These are phyloP conservation scores for Pichia sp. DNA, from an alignment of 1,139 yeast species.

Conservation along the genomic window DNA sequence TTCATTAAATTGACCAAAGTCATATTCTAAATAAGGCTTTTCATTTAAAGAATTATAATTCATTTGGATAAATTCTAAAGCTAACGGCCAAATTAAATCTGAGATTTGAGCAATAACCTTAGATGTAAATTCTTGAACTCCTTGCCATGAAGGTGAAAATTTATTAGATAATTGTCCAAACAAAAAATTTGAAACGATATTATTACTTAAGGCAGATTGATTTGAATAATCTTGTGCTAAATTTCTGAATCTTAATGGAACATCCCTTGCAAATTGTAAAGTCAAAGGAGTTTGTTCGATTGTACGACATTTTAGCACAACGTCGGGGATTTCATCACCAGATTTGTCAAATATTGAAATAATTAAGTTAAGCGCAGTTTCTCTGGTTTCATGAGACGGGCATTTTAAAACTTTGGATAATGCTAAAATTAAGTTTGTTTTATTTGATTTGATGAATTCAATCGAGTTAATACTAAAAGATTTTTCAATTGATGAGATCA, in stretches of 20 bases:
- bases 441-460: slow-evolving; percentile 9
- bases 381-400: slow-evolving; percentile 24
- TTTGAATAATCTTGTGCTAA: slow-evolving; percentile 46
- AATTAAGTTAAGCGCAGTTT: slow-evolving; percentile 23
- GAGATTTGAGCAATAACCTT: slow-evolving; percentile 40
- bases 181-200: slow-evolving; percentile 47
- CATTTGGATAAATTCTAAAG: slow-evolving; percentile 36
- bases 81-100: slow-evolving; percentile 51
- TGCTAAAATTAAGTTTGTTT: slow-evolving; percentile 12
- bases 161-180: slow-evolving; percentile 71
- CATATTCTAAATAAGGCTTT: slow-evolving; percentile 16
- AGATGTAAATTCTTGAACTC: slow-evolving; percentile 57
- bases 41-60: slow-evolving; percentile 28
- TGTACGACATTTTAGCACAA: slow-evolving; percentile 37
- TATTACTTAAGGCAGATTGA: slow-evolving; percentile 34
- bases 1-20: slow-evolving; percentile 10
- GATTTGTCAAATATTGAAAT: slow-evolving; percentile 18
- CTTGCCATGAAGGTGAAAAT: slow-evolving; percentile 84
- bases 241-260: slow-evolving; percentile 61
- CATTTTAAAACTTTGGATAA: slow-evolving; percentile 19
- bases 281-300: slow-evolving; percentile 72
- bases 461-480: slow-evolving; percentile 4
- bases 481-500: slow-evolving; percentile 10
- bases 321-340: slow-evolving; percentile 20
- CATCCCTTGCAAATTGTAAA: slow-evolving; percentile 67